phyloP scores from a whole-genome alignment of 306 rosid genomes.

The Medicago ruthenica region DNA sequence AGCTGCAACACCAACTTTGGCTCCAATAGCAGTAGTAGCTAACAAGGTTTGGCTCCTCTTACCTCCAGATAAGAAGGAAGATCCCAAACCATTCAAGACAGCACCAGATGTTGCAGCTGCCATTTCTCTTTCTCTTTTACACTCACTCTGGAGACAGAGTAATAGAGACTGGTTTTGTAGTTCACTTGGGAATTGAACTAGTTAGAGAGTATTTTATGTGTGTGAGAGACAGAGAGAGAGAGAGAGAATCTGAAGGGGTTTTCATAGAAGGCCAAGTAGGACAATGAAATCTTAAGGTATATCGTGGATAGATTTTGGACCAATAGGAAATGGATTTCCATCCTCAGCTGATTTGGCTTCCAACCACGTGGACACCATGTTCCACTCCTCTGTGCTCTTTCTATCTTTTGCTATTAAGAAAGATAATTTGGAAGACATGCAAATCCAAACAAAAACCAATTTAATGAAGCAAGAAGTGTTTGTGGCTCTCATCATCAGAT shows the following conservation, averaged over 20 bases:
- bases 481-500: neutral
- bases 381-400: constrained; percentile 31
- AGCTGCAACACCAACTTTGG: constrained; percentile 46
- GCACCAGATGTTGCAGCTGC: constrained; percentile 96
- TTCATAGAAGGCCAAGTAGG: constrained; percentile 65
- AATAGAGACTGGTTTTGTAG: constrained; percentile 12
- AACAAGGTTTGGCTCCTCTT: constrained; percentile 71
- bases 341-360: constrained; percentile 52
- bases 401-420: constrained; percentile 26
- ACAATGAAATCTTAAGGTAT: constrained; percentile 67
- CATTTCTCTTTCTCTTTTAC: constrained; percentile 50
- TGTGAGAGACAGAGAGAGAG: no score
- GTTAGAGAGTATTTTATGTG: constrained; percentile 44
- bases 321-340: constrained; percentile 69
- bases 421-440: constrained; percentile 18
- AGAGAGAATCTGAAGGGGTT: constrained; percentile 50
- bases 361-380: constrained; percentile 69
- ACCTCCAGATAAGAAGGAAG: constrained; percentile 81
- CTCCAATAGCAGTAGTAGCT: constrained; percentile 50
- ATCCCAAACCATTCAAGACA: constrained; percentile 77
- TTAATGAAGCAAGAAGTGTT: constrained; percentile 14
- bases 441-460: constrained; percentile 33
- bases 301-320: constrained; percentile 85
- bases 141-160: constrained; percentile 17
- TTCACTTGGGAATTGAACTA: constrained; percentile 14